These are phyloP conservation scores for Uronychia binucleata DNA, from an alignment of 73 alveolate genomes.

Conservation along the genomic window DNA sequence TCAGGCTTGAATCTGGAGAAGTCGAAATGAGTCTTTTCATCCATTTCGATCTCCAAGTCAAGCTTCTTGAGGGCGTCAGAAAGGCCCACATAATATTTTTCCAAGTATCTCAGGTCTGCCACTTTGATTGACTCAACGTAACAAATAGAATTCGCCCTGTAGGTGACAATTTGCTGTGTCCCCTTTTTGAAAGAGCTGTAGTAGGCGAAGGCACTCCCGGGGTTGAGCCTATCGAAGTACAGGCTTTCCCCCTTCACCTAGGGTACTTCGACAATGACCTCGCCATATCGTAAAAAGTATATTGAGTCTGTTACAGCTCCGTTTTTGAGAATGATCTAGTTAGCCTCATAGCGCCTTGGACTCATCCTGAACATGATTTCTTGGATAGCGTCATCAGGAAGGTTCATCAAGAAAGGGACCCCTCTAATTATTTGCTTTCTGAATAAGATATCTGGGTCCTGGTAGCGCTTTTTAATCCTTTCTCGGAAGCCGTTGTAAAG, in stretches of 20 bases:
- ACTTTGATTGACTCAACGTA: conserved; percentile 20
- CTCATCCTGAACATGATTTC: conserved; percentile 22
- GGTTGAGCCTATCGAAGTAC: conserved; percentile 27
- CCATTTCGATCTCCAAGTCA: conserved; percentile 42
- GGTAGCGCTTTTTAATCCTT: conserved; percentile 8
- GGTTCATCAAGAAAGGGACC: conserved; percentile 16
- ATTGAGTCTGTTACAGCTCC: conserved; percentile 34
- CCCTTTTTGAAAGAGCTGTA: conserved; percentile 17
- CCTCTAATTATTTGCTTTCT: conserved; percentile 23
- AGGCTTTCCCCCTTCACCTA: background rate
- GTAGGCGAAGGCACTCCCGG: conserved; percentile 33
- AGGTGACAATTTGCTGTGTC: conserved; percentile 27
- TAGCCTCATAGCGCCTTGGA: conserved; percentile 44
- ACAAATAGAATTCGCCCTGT: conserved; percentile 45
- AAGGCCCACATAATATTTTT: conserved; percentile 18
- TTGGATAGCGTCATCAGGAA: conserved; percentile 12
- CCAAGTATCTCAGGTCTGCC: conserved; percentile 22
- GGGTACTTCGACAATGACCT: conserved; percentile 41
- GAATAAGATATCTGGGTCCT: conserved; percentile 38
- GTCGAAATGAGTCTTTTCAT: conserved; percentile 58
- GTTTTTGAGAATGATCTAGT: conserved; percentile 22
- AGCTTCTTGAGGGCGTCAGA: conserved; percentile 37
- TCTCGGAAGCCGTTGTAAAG: conserved; percentile 20
- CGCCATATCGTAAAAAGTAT: conserved; percentile 19
- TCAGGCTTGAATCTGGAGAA: conserved; percentile 31